phyloP scores from a whole-genome alignment of 768 basidiomycete genomes.

The Agaricus sinodeliciosus region DNA sequence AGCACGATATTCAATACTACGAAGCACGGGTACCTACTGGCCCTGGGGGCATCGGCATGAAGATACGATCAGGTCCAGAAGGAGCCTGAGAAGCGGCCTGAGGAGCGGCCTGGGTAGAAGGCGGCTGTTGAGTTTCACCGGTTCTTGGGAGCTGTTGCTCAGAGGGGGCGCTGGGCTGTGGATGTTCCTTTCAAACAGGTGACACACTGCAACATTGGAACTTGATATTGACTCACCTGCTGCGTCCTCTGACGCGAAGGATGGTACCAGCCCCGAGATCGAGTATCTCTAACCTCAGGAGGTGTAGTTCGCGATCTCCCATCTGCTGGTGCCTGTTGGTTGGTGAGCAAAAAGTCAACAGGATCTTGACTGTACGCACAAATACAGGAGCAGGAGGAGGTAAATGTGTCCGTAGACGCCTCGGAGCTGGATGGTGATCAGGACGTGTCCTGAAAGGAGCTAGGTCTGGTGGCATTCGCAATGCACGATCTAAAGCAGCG shows the following conservation, averaged over 20 bases:
- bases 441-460: too few species aligned
- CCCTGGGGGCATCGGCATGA: conserved; percentile 42
- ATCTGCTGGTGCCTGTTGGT: not conserved
- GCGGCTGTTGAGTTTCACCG: conserved; percentile 1
- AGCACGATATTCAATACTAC: not conserved
- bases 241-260: conserved; percentile 4
- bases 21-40: conserved; percentile 26
- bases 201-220: too few species aligned
- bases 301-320: conserved; percentile 23
- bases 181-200: not conserved
- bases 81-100: conserved; percentile 16
- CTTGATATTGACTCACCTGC: not conserved
- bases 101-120: conserved; percentile 16
- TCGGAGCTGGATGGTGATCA: not conserved
- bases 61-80: conserved; percentile 22
- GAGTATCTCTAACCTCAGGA: conserved; percentile 2
- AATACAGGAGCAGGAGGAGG: not conserved
- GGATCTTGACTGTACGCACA: not conserved
- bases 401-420: not conserved
- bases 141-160: not conserved
- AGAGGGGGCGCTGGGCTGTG: not conserved
- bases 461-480: too few species aligned
- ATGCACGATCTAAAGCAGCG: not conserved
- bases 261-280: conserved; percentile 23
- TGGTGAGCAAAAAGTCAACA: not conserved